These are phyloP conservation scores for Truncatella angustata DNA, from an alignment of 2,329 filamentous ascomycete species.

Conservation along the genomic window DNA sequence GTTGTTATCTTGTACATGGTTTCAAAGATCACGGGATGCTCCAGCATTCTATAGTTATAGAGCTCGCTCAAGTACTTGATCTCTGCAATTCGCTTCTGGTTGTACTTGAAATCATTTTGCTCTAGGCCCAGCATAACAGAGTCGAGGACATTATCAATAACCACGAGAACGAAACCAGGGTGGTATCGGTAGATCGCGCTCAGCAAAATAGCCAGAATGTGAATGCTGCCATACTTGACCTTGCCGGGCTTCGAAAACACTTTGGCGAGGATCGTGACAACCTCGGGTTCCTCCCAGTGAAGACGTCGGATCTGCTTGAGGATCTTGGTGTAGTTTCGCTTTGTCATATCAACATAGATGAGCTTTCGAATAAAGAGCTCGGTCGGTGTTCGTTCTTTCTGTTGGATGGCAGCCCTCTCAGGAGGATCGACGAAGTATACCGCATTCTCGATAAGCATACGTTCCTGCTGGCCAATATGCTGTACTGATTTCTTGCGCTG, in stretches of 20 bases:
- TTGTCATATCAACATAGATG: constrained; percentile 90
- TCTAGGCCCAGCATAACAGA: constrained; percentile 85
- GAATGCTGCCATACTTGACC: constrained; percentile 96
- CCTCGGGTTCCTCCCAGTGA: constrained; percentile 94
- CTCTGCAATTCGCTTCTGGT: constrained; percentile 90
- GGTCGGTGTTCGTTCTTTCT: constrained; percentile 92
- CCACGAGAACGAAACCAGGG: constrained; percentile 82
- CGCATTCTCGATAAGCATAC: constrained; percentile 97
- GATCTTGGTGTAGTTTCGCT: constrained; percentile 89
- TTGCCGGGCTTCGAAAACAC: constrained; percentile 95
- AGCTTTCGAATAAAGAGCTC: constrained; percentile 92
- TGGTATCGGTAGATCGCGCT: constrained; percentile 90
- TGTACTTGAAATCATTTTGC: constrained; percentile 96
- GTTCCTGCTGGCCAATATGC: constrained; percentile 91
- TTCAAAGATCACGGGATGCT: constrained; percentile 93
- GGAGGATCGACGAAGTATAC: constrained; percentile 98
- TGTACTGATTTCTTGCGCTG: constrained; percentile 95
- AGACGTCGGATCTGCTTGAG: constrained; percentile 92
- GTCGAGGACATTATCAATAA: constrained; percentile 90
- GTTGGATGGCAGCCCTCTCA: constrained; percentile 87
- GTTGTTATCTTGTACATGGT: constrained; percentile 92
- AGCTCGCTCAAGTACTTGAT: constrained; percentile 95
- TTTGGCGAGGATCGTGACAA: constrained; percentile 77
- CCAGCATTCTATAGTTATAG: constrained; percentile 96
- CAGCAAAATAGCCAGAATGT: constrained; percentile 85